phyloP scores from a whole-genome alignment of 2,329 filamentous ascomycete species.

The Alternaria conjuncta region DNA sequence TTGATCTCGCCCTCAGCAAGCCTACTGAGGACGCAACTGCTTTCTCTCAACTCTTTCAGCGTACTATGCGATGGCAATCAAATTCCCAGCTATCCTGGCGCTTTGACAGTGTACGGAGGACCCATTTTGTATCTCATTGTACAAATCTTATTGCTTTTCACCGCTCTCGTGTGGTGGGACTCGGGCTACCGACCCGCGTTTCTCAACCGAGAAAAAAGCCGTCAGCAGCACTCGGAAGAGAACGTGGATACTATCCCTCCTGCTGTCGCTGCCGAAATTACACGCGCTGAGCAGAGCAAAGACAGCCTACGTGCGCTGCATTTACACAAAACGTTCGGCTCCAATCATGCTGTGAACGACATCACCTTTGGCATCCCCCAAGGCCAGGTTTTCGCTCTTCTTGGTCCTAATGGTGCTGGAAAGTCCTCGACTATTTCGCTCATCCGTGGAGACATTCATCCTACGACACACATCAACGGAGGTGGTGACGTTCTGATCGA shows the following conservation, averaged over 20 bases:
- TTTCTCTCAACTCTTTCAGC: slow-evolving; percentile 84
- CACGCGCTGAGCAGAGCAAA: slow-evolving; percentile 64
- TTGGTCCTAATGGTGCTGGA: slow-evolving; percentile 90
- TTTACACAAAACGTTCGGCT: slow-evolving; percentile 79
- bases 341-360: slow-evolving; percentile 80
- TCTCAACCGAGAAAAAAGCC: slow-evolving; percentile 43
- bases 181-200: slow-evolving; percentile 69
- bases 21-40: slow-evolving; percentile 74
- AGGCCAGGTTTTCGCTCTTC: slow-evolving; percentile 84
- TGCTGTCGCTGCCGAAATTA: slow-evolving; percentile 70
- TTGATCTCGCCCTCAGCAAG: slow-evolving; percentile 79
- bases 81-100: slow-evolving; percentile 72
- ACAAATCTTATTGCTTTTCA: slow-evolving; percentile 74
- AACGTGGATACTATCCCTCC: slow-evolving; percentile 53
- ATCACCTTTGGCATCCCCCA: slow-evolving; percentile 81
- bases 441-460: slow-evolving; percentile 85
- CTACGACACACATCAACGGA: slow-evolving; percentile 61
- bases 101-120: slow-evolving; percentile 77
- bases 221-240: slow-evolving; percentile 51
- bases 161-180: slow-evolving; percentile 79
- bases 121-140: slow-evolving; percentile 83
- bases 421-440: slow-evolving; percentile 90
- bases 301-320: slow-evolving; percentile 81
- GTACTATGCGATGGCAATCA: slow-evolving; percentile 70
- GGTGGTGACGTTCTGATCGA: slow-evolving; percentile 85